Evolutionary conservation across 2,329 filamentous ascomycete genomes (phyloP), one percentile per base, ranked within the genome.

Genomic region (Neobulgaria alba): DNA sequence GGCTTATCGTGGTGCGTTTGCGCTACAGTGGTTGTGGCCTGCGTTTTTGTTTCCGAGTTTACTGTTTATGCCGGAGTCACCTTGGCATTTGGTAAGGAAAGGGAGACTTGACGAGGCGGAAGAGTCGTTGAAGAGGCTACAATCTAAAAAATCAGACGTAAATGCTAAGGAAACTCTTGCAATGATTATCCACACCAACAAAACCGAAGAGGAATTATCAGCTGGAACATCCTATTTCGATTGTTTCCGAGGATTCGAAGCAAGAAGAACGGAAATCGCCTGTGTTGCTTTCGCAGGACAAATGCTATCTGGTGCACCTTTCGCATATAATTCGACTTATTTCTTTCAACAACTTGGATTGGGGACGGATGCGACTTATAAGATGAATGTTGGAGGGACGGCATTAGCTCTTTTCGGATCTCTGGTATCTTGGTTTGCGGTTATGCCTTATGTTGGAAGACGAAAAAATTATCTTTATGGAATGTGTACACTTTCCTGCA

Each of bases 321-420:
- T 81, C 41, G 74, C 77, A 42, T 75, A 74, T 45, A 81, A 77
- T 44, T 75, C 73, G 2, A 80, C 73, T 2, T 77, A 76, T 52
- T 70, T 69, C 54, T 78, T 77, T 55, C 61, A 70, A 45, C 67
- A 73, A 46, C 72, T 71, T 2, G 73, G 74, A 1, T 56, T 78
- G 23, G 52, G 57, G 1, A 61, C 67, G 1, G 58, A 62, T 14
- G 59, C 67, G 14, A 64, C 73, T 0, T 77, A 75, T 44, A 60
- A 67, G 7, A 71, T 76, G 23, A 72, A 73, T 57, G 69, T 82
- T 15, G 79, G 80, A 56, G 79, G 71, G 36, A 61, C 58, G 26
- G 54, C 51, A 7, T 63, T 73, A 33, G 71, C 68, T 5, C 69
- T 72, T 48, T 56, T 70, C 2, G 67, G 67, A 14, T 73, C 69